These are phyloP conservation scores for Eucalyptus cladocalyx DNA, from an alignment of 345 rosid genomes.

Conservation along the genomic window DNA sequence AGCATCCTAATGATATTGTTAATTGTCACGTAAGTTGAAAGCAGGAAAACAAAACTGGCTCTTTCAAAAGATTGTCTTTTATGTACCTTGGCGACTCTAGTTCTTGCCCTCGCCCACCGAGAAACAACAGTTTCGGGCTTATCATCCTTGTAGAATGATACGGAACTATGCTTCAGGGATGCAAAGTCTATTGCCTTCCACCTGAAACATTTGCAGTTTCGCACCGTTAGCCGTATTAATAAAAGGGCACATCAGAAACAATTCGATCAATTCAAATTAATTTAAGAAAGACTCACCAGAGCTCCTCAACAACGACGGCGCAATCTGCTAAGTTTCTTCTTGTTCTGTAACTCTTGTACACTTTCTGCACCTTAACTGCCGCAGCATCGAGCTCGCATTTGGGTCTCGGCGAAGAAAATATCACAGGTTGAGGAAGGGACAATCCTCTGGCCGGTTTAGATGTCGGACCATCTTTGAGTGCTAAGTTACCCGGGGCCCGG, in stretches of 20 bases:
- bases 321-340: slow-evolving; percentile 93
- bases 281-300: slow-evolving; percentile 29
- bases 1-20: background rate
- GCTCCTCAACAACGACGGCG: slow-evolving; percentile 81
- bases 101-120: slow-evolving; percentile 90
- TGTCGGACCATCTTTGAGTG: background rate
- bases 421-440: slow-evolving; percentile 35
- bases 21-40: background rate
- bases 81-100: slow-evolving; percentile 79
- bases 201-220: slow-evolving; percentile 22
- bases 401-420: slow-evolving; percentile 58
- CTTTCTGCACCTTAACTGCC: slow-evolving; percentile 77
- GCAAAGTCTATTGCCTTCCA: slow-evolving; percentile 92
- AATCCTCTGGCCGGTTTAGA: slow-evolving; percentile 12
- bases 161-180: slow-evolving; percentile 43
- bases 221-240: background rate
- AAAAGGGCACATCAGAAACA: background rate
- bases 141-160: slow-evolving; percentile 44
- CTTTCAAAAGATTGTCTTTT: background rate
- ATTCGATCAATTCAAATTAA: background rate
- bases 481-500: background rate
- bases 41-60: background rate
- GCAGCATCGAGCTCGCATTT: slow-evolving; percentile 74
- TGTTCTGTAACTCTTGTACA: slow-evolving; percentile 84
- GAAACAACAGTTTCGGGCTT: slow-evolving; percentile 78